These are phyloP conservation scores for Sarocladiaceae sp. DNA, from an alignment of 2,329 filamentous ascomycete species.

Conservation along the genomic window DNA sequence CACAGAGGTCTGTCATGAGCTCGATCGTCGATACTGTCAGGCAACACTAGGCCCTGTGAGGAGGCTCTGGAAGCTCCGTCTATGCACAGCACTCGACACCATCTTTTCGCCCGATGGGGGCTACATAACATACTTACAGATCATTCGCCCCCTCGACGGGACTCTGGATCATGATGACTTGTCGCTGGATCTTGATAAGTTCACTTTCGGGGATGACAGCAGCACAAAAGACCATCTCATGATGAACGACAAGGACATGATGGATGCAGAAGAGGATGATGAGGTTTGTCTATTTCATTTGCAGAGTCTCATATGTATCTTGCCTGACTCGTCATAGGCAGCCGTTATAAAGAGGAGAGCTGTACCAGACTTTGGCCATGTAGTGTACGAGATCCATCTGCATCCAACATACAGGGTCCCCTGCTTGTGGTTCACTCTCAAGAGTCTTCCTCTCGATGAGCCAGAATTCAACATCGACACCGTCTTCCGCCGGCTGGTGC, in stretches of 20 bases:
- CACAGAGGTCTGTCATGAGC: conserved; percentile 54
- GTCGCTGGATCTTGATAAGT: conserved; percentile 35
- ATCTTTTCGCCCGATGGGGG: conserved; percentile 34
- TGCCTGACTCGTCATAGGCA: conserved; percentile 29
- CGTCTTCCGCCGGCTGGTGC: conserved; percentile 66
- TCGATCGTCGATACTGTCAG: conserved; percentile 53
- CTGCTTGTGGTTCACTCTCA: conserved; percentile 68
- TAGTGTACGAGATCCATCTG: conserved; percentile 68
- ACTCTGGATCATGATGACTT: conserved; percentile 38
- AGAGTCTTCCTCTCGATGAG: conserved; percentile 49
- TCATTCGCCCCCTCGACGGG: conserved; percentile 45
- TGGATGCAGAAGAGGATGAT: conserved; percentile 45
- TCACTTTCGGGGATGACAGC: conserved; percentile 34
- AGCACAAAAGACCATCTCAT: conserved; percentile 15
- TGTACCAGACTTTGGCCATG: conserved; percentile 33
- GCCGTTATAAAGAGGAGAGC: conserved; percentile 26
- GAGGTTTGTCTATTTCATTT: conserved; percentile 32
- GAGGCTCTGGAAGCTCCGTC: conserved; percentile 47
- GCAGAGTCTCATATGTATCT: neutral
- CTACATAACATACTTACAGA: conserved; percentile 48
- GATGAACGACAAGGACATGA: conserved; percentile 38
- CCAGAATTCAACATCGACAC: conserved; percentile 57
- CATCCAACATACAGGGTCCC: conserved; percentile 71
- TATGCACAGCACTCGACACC: conserved; percentile 44
- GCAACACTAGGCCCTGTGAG: conserved; percentile 50